A percentile compares a stretch with the other conserved stretches of the same genome.
These are phyloP conservation scores for Kwoniella bestiolae DNA, from an alignment of 768 basidiomycete species.

Conservation along the genomic window DNA sequence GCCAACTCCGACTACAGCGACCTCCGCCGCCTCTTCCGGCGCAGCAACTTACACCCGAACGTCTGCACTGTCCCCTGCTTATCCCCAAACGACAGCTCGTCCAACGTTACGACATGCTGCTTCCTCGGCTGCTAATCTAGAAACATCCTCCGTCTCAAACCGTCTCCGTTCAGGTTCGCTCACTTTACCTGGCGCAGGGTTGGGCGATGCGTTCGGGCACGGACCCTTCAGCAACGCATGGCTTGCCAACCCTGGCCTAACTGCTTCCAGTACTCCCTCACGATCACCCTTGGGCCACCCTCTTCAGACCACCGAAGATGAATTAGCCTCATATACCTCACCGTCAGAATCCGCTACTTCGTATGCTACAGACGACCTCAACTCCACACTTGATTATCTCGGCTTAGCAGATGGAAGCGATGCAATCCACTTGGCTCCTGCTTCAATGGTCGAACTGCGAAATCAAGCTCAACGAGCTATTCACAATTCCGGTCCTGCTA, in stretches of 20 bases:
- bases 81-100: constrained; percentile 35
- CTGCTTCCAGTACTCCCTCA: constrained; percentile 61
- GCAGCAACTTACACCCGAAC: constrained; percentile 54
- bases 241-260: constrained; percentile 63
- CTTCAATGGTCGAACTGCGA: constrained; percentile 84
- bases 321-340: constrained; percentile 77
- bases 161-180: constrained; percentile 91
- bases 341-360: constrained; percentile 59
- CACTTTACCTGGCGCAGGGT: constrained; percentile 73
- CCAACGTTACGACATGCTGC: constrained; percentile 51
- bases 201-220: constrained; percentile 82
- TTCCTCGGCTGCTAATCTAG: constrained; percentile 50
- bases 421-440: constrained; percentile 60
- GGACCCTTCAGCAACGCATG: constrained; percentile 84
- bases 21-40: constrained; percentile 57
- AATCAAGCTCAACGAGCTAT: constrained; percentile 89
- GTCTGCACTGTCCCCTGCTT: constrained; percentile 61
- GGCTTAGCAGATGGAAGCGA: constrained; percentile 74
- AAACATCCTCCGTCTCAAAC: constrained; percentile 59
- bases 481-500: constrained; percentile 74
- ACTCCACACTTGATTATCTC: constrained; percentile 94
- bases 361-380: constrained; percentile 69
- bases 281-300: constrained; percentile 54
- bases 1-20: constrained; percentile 60
- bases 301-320: constrained; percentile 65